Percentiles rank a stretch among this genome's conserved stretches.
phyloP scores from a whole-genome alignment of 2,329 filamentous ascomycete species.

The Metarhizium anisopliae region DNA sequence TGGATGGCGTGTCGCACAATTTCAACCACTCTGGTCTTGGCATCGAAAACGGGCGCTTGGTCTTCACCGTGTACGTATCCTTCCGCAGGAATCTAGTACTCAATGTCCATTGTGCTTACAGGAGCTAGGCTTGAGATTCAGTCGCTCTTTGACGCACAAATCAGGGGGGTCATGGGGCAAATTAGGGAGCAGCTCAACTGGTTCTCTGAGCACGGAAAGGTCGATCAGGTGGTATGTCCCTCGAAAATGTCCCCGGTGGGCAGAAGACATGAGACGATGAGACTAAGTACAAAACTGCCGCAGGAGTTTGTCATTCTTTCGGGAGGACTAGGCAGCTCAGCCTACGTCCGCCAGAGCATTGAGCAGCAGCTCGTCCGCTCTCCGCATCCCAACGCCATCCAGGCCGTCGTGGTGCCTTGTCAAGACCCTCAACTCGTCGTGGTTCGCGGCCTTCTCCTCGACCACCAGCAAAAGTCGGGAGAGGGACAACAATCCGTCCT shows the following conservation, averaged over 20 bases:
- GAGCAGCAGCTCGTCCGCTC: constrained; percentile 25
- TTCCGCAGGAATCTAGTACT: too few relatives aligned
- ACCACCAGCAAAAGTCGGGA: constrained; percentile 28
- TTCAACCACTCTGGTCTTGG: constrained; percentile 27
- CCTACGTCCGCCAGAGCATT: constrained; percentile 34
- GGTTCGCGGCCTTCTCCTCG: constrained; percentile 41
- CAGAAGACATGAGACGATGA: too few relatives aligned
- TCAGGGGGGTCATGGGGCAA: constrained; percentile 28
- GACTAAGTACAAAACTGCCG: too few relatives aligned
- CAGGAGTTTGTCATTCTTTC: constrained; percentile 29
- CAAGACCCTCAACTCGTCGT: constrained; percentile 47
- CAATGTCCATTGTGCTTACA: too few relatives aligned
- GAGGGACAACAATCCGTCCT: constrained; percentile 26
- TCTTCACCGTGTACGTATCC: constrained; percentile 25
- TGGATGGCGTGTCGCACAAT: constrained; percentile 33
- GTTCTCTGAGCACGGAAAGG: constrained; percentile 18
- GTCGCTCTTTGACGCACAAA: constrained; percentile 32
- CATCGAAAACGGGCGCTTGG: constrained; percentile 31
- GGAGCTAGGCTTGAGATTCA: constrained; percentile 35
- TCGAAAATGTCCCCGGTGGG: too few relatives aligned
- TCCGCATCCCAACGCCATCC: constrained; percentile 25
- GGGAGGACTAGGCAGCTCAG: constrained; percentile 35
- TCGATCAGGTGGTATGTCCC: constrained; percentile 23
- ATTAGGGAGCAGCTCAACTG: constrained; percentile 34
- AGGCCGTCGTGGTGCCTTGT: constrained; percentile 30